Evolutionary conservation across 345 rosid genomes (phyloP), one percentile per base, ranked within the genome.

Genomic region (Hibiscus mutabilis): DNA sequence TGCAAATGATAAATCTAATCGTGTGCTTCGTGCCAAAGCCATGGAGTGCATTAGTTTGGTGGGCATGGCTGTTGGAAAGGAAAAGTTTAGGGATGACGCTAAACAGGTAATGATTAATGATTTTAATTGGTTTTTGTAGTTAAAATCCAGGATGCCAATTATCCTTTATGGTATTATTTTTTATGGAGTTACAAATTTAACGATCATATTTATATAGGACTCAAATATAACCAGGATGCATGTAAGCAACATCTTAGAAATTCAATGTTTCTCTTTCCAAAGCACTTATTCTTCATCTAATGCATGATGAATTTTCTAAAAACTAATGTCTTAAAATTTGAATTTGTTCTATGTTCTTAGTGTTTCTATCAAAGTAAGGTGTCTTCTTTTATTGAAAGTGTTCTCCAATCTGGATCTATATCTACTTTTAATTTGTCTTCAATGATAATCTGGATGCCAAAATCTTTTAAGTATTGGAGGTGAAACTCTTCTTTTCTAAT

Each of bases 41-140:
- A 89, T 89, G 91, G 94, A 86, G 72, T 89, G 94, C 84, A 85
- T 89, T 61, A 89, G 91, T 84, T 77, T 86, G 77, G 89, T 89
- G 52, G 91, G 89, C 53, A 86, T 89, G 94, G 94, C 91, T 67
- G 94, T 89, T 75, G 94, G 94, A 68, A 89, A 87, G 75, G 85
- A 85, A 29, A 87, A 87, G 74, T 89, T 89, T 64, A 85, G 84
- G 80, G 83, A 80, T 55, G 94, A 89, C 47, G 91, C 89, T 27
- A 86, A 86, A 69, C 91, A 89, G 93, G 93, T 86, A 75, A 60
- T 24, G 16, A 63, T 68, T 19, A 55, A 40, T 40, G 37, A 25
- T 21, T 47, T 42, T 46, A 7, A 22, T 40, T 22, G 13, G 18
- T 18, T 37, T 69, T 55, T 55, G 46, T 21, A 11, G 16, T 21